A percentile compares a stretch with the other conserved stretches of the same genome.
phyloP scores from a whole-genome alignment of 768 basidiomycete species.

The Suillus subluteus region DNA sequence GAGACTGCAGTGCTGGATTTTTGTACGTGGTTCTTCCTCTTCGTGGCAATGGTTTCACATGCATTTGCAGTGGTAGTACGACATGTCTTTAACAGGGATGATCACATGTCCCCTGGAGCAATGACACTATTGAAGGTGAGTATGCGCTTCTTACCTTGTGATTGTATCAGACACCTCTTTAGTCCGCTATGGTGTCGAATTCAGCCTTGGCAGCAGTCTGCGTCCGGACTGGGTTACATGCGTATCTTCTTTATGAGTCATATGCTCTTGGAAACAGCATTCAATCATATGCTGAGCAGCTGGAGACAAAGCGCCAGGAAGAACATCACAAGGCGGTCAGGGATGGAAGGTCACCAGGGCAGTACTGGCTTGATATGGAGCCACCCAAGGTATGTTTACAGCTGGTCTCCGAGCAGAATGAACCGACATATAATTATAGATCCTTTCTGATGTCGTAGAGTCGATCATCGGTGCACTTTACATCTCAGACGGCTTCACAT shows the following conservation, averaged over 20 bases:
- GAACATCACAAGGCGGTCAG: slow-evolving; percentile 50
- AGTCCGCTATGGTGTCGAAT: slow-evolving; percentile 90
- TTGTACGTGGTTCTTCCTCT: slow-evolving; percentile 46
- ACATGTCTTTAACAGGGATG: slow-evolving; percentile 68
- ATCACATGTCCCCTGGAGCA: slow-evolving; percentile 70
- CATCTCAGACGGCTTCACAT: slow-evolving; percentile 73
- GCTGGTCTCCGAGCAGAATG: slow-evolving; percentile 9
- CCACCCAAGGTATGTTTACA: slow-evolving; percentile 67
- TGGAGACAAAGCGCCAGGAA: slow-evolving; percentile 48
- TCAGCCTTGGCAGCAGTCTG: slow-evolving; percentile 76
- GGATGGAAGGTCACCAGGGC: slow-evolving; percentile 59
- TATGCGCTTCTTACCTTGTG: neutral
- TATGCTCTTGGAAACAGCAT: slow-evolving; percentile 54
- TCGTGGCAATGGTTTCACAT: neutral
- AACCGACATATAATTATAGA: slow-evolving; percentile 42
- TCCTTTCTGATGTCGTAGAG: slow-evolving; percentile 79
- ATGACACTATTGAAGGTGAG: slow-evolving; percentile 77
- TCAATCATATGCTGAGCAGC: slow-evolving; percentile 50
- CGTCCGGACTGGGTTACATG: slow-evolving; percentile 66
- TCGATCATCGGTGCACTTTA: slow-evolving; percentile 79
- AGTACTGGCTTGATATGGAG: slow-evolving; percentile 80
- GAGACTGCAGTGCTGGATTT: slow-evolving; percentile 88
- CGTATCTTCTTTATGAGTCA: slow-evolving; percentile 63
- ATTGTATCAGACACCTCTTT: slow-evolving; percentile 9
- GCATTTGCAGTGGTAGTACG: slow-evolving; percentile 66